phyloP scores from a whole-genome alignment of 345 rosid genomes.

The Salix udensis region DNA sequence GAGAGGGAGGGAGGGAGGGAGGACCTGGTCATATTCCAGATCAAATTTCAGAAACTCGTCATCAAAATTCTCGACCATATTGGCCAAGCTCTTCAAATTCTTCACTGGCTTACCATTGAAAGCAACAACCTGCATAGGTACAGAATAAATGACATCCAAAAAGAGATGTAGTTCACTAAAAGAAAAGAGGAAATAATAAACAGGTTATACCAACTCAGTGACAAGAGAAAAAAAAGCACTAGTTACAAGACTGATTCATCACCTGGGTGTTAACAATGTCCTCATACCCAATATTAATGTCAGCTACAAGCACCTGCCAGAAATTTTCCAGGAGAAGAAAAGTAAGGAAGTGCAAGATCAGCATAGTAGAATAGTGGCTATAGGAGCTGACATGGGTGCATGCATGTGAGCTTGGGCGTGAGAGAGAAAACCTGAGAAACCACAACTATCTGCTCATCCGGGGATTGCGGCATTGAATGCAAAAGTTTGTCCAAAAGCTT shows the following conservation, averaged over 20 bases:
- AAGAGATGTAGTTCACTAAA: not conserved
- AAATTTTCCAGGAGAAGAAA: not conserved
- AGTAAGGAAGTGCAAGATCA: not conserved
- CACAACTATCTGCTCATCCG: slow-evolving; percentile 86
- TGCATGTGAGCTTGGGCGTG: not conserved
- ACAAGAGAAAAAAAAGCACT: not conserved
- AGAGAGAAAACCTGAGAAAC: slow-evolving; percentile 65
- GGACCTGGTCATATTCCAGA: slow-evolving; percentile 89
- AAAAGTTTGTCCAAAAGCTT: slow-evolving; percentile 88
- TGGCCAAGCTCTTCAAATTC: slow-evolving; percentile 75
- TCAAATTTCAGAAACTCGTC: slow-evolving; percentile 81
- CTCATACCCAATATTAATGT: slow-evolving; percentile 89
- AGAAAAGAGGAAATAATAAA: not conserved
- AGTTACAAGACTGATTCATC: not conserved
- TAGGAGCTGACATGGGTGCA: not conserved
- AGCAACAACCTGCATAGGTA: slow-evolving; percentile 59
- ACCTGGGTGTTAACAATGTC: slow-evolving; percentile 98
- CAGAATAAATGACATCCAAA: not conserved
- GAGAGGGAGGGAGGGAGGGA: not conserved
- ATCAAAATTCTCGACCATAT: slow-evolving; percentile 78
- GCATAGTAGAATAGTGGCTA: not conserved
- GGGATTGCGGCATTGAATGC: slow-evolving; percentile 88
- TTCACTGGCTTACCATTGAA: slow-evolving; percentile 83
- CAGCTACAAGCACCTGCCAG: slow-evolving; percentile 87
- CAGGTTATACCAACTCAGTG: not conserved